Base-by-base conservation (phyloP, 2,329 filamentous ascomycete species). In the Colletotrichum siamense region DNA sequence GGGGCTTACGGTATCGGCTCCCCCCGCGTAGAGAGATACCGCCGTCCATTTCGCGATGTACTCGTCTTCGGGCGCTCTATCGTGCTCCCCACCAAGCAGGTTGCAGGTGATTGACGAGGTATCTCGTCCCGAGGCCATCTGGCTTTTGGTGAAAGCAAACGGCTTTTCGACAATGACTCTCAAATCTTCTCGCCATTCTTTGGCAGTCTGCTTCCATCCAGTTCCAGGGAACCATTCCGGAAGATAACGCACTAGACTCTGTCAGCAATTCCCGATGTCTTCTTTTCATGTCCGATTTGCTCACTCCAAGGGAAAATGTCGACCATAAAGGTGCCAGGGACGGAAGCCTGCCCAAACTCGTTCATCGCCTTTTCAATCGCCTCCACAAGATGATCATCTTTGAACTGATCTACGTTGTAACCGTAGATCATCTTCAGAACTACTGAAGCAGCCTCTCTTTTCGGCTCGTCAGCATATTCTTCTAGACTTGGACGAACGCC, bases 91-190 rank as follows among this genome's bases (percentile, higher is more conserved):
- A 16, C 52, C 39, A 26, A 72, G 49, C 12, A 52, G 2, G 1
- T 26, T 26, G 5, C 72, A 59, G 16, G 75, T 73, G 13, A 44
- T 39, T 8, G 76, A 77, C 26, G 18, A 16, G 7, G 36, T 18
- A 7, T 52, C n/a, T 30, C 49, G 30, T 13, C 57, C 55, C 1
- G 61, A 57, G 24, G 67, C 67, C 24, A 70, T 49, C 36, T 77
- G 76, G 5, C 59, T 18, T 15, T 77, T 89, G 26, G 78, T 78
- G 15, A 79, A 79, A 6, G 32, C 34, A 32, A 77, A 79, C 0
- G 77, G 76, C 44, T n/a, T 73, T 10, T 79, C 73, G 0, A 59
- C 28, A 3, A 69, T 30, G 8, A 67, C 69, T 0, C 9, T 16
- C 18, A 73, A 12, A 1, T 73, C 68, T 36, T 24, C 26, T 7